Base-by-base conservation (phyloP, 768 basidiomycete species). In the Phlebiopsis flavidoalba region DNA sequence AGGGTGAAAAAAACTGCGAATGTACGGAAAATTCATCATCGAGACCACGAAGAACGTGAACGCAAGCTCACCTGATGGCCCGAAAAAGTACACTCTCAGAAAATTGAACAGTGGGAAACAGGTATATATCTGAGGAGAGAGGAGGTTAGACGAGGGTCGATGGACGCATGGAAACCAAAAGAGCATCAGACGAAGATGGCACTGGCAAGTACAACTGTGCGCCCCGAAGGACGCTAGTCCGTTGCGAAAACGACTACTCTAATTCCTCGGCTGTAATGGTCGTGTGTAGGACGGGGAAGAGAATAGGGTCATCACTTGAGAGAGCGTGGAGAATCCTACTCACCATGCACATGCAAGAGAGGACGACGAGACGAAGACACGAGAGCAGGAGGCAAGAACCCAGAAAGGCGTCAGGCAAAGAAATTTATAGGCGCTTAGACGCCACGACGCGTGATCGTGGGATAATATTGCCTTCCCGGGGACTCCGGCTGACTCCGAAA, bases 201-300 rank as follows among this genome's bases (percentile, higher is more conserved):
- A 87, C 88, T 90, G 88, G 89, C 88, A 89, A 89, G 88, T 87
- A 82, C 87, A n/a, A 82, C 85, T 87, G 70, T 79, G 81, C 81
- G 75, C 74, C 76, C 79, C 76, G 74, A 60, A 82, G 75, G 77
- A 75, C 79, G 80, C 83, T 73, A 76, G 82, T 85, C 78, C 78
- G 86, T 85, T 86, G 85, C 84, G 84, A 87, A 88, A 84, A 81
- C n/a, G 79, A 87, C 84, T 71, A 70, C 86, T 88, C 87, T 89
- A n/a, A 73, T 83, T 78, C 72, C 88, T 89, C 88, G 84, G 79
- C 89, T n/a, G n/a, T n/a, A n/a, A 91, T 86, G 83, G 89, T 90
- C 89, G 88, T 87, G 88, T 87, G 70, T 90, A 90, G 75, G 88
- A 87, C 88, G 88, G 88, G 88, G 88, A 90, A 91, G 88, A 90